Base-by-base conservation (phyloP, 306 rosid genomes). In the Fragaria nilgerrensis region DNA sequence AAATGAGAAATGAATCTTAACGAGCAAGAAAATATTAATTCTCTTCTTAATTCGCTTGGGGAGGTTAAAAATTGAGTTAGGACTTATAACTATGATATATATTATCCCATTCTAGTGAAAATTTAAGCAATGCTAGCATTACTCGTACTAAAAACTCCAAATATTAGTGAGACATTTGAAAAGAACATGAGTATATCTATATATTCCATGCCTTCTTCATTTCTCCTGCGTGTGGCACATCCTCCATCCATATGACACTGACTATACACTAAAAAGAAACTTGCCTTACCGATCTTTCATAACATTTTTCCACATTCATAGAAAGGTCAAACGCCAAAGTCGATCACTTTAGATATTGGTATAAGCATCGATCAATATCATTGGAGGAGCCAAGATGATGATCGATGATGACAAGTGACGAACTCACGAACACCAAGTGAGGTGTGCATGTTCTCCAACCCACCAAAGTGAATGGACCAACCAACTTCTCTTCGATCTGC, bases 391-490 rank as follows among this genome's bases (percentile, higher is more conserved):
- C 1, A 1, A 61, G 37, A 56, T 56, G 29, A 56, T 56, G 29
- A 22, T 56, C 50, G 58, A 75, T 53, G 69, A 64, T 64, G 69
- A 32, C 41, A 7, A 32, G n/a, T 34, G 44, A 63, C 22, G 68
- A 61, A 17, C 14, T 29, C 9, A 63, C 22, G 44, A 61, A 27
- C n/a, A 45, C 9, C 78, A 6, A 71, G 65, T 32, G 32, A 15
- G 5, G 74, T 50, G 80, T 72, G 70, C 45, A 72, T 68, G 74
- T 66, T 79, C 74, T 61, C 62, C 77, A 74, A 78, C 82, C 70
- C 68, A 44, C 75, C 79, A 74, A 62, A 62, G 41, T 29, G 68
- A 62, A 56, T 56, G 63, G 63, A 62, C 39, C 20, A 32, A 62
- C 41, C 68, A 11, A 29, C 20, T 62, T 62, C 68, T 27, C 52